Evolutionary conservation across 805 yeast genomes (phyloP).

Genomic region (Pichia sporocuriosa): DNA sequence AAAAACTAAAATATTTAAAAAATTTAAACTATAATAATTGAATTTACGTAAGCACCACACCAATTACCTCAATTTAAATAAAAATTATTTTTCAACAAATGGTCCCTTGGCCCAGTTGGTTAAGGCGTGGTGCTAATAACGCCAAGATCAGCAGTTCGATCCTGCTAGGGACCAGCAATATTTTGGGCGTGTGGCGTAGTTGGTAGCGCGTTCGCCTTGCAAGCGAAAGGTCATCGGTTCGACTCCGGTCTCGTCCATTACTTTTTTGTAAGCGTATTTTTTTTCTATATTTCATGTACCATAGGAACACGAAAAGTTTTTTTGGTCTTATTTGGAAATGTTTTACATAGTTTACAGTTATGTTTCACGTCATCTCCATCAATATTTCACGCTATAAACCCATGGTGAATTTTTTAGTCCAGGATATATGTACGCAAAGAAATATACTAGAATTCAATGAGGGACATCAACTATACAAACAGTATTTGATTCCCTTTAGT

Average conservation of each 20-base stretch:
- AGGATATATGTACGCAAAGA: slow-evolving; percentile 8
- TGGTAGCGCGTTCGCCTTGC: slow-evolving; percentile 55
- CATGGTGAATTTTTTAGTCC: slow-evolving; percentile 3
- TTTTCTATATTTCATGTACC: no score
- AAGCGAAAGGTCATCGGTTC: slow-evolving; percentile 58
- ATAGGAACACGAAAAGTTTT: no score
- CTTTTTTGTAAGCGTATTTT: slow-evolving; percentile 10
- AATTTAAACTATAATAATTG: no score
- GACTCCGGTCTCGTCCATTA: slow-evolving; percentile 68
- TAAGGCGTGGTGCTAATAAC: slow-evolving; percentile 41
- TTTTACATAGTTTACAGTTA: no score
- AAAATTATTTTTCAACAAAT: no score
- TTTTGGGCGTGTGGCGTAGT: slow-evolving; percentile 71
- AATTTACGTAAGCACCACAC: no score
- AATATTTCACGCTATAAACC: not conserved
- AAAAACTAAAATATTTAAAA: no score
- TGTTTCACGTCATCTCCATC: not conserved
- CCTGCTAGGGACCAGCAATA: slow-evolving; percentile 71
- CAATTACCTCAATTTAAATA: no score
- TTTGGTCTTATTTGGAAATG: no score
- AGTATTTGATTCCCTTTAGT: slow-evolving; percentile 7
- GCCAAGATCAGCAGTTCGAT: slow-evolving; percentile 76
- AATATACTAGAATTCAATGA: not conserved
- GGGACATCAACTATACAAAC: not conserved
- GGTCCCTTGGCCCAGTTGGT: slow-evolving; percentile 41